Base-by-base conservation (phyloP, 345 rosid species). In the Brassica cretica region DNA sequence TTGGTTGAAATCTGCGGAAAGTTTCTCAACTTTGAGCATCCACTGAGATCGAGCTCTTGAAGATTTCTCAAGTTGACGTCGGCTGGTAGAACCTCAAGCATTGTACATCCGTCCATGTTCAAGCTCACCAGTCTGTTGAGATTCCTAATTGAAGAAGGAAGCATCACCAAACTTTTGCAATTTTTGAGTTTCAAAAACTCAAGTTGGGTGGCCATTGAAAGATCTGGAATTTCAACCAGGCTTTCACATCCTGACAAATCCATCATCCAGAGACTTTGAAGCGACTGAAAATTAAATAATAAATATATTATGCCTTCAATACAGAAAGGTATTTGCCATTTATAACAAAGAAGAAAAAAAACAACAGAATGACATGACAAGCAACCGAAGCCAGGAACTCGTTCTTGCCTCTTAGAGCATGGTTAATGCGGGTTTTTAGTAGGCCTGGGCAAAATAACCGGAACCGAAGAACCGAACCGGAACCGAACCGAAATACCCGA, bases 191-290 rank as follows among this genome's bases (percentile, higher is more conserved):
- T 3, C 32, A 64, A 51, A 32, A 0, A 0, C 8, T 0, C 0
- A 0, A 73, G 35, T 0, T 64, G 9, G 63, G 27, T 65, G 64
- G 56, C 77, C 37, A 30, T 53, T 64, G 77, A 64, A 65, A 74
- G 64, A 53, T 74, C 64, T 35, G 71, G 64, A 65, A 65, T 21
- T 21, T 21, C 24, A 21, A 21, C 24, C 24, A 21, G 24, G 2
- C 0, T 0, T 21, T n/a, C 27, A 55, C 64, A 49, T 19, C 9
- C 11, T n/a, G 55, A 53, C 64, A 74, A 2, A 8, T 32, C 4
- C 77, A 74, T 51, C 10, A 0, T 0, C 2, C 0, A 0, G 0
- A 74, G 71, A 8, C 0, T 35, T 21, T 2, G 16, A 65, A 74
- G 77, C 1, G 71, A 35, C 77, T 73, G 76, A 73, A 27, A 27